Evolutionary conservation across 2,329 filamentous ascomycete genomes (phyloP).

Genomic region (Sporothrix variecibatus): DNA sequence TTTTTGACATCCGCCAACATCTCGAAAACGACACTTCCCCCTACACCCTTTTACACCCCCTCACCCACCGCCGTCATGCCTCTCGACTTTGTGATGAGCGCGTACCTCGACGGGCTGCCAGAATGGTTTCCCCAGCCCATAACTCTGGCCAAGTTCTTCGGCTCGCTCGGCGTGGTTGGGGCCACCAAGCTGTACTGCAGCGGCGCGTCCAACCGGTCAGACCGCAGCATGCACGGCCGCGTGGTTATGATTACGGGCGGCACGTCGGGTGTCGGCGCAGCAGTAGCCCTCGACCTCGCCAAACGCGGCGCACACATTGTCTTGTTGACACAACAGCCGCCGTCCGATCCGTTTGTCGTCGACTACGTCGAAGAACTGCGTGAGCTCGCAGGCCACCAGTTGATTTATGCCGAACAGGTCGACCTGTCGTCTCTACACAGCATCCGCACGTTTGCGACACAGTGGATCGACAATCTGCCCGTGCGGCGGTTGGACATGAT

Average conservation of each 20-base stretch:
- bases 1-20: neutral
- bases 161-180: slow-evolving; percentile 43
- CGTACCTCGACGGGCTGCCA: slow-evolving; percentile 53
- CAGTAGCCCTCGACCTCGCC: slow-evolving; percentile 73
- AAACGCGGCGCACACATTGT: slow-evolving; percentile 84
- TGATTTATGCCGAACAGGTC: slow-evolving; percentile 95
- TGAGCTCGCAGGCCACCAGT: slow-evolving; percentile 71
- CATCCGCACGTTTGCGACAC: slow-evolving; percentile 89
- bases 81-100: slow-evolving; percentile 52
- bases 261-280: slow-evolving; percentile 87
- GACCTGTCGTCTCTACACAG: slow-evolving; percentile 87
- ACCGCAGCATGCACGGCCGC: slow-evolving; percentile 87
- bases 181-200: slow-evolving; percentile 72
- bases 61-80: slow-evolving; percentile 45
- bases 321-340: slow-evolving; percentile 79
- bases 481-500: slow-evolving; percentile 88
- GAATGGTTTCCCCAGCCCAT: slow-evolving; percentile 49
- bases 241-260: slow-evolving; percentile 93
- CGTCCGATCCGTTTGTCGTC: slow-evolving; percentile 82
- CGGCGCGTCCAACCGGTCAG: slow-evolving; percentile 72
- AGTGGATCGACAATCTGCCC: slow-evolving; percentile 95
- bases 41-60: neutral
- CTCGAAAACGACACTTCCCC: neutral
- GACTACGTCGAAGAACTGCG: slow-evolving; percentile 92
- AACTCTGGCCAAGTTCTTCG: slow-evolving; percentile 45